These are phyloP conservation scores for Ilex aquifolium DNA, from an alignment of 257 asterid genomes.

Conservation along the genomic window DNA sequence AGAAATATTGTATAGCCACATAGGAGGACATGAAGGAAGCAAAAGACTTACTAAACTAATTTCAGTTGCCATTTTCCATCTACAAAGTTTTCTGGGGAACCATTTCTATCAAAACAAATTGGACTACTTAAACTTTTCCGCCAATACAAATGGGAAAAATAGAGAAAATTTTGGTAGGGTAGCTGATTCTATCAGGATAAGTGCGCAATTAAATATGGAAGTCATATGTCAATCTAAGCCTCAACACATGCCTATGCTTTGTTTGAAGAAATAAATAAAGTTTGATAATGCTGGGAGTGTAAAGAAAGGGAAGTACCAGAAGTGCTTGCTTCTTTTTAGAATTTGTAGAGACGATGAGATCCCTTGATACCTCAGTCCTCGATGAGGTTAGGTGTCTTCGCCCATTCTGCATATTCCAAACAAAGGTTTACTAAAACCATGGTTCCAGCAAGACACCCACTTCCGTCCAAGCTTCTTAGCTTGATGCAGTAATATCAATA, in stretches of 20 bases:
- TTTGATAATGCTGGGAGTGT: slow-evolving; percentile 2
- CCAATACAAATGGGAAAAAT: too few relatives aligned
- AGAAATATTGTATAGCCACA: too few relatives aligned
- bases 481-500: too few relatives aligned
- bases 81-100: too few relatives aligned
- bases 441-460: slow-evolving; percentile 11
- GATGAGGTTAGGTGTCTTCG: slow-evolving; percentile 91
- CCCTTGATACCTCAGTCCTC: slow-evolving; percentile 97
- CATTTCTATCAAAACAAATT: too few relatives aligned
- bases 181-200: too few relatives aligned
- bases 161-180: too few relatives aligned
- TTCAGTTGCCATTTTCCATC: too few relatives aligned
- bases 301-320: slow-evolving; percentile 52
- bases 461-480: background rate
- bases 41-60: too few relatives aligned
- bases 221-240: background rate
- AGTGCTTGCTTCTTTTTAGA: slow-evolving; percentile 91
- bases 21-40: too few relatives aligned
- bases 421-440: slow-evolving; percentile 14
- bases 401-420: slow-evolving; percentile 73
- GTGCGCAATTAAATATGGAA: background rate
- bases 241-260: background rate
- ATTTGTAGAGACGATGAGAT: slow-evolving; percentile 71
- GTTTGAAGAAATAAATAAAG: background rate
- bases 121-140: too few relatives aligned